phyloP scores from a whole-genome alignment of 2,329 filamentous ascomycete species.

The Fragosphaeria purpurea region DNA sequence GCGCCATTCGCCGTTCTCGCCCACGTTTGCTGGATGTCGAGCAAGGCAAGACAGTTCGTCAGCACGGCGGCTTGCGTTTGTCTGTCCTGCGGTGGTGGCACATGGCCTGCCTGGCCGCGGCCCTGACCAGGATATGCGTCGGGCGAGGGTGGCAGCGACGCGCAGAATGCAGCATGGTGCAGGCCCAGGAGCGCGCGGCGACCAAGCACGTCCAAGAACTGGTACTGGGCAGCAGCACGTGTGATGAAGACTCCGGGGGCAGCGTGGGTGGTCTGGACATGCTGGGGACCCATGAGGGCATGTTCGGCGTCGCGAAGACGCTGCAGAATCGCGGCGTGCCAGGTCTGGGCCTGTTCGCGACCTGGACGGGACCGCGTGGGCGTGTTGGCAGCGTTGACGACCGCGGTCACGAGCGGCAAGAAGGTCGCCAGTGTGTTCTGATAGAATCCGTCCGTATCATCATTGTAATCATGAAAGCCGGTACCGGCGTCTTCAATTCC shows the following conservation, averaged over 20 bases:
- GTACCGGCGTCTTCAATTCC: too few species aligned
- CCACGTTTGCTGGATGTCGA: constrained; percentile 15
- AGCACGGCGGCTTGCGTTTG: constrained; percentile 10
- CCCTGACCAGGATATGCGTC: background rate
- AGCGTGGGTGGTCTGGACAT: too few species aligned
- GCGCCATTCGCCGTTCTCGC: background rate
- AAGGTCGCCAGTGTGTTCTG: constrained; percentile 13
- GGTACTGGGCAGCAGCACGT: constrained; percentile 8
- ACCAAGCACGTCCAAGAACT: constrained; percentile 14
- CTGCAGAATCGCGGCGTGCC: constrained; percentile 21
- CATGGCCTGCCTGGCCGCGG: too few species aligned
- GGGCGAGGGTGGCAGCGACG: background rate
- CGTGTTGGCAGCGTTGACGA: constrained; percentile 16
- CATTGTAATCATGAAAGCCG: background rate
- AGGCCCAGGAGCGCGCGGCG: constrained; percentile 16
- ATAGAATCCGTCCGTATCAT: constrained; percentile 14
- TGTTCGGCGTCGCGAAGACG: constrained; percentile 12
- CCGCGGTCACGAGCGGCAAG: constrained; percentile 13
- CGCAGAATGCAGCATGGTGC: constrained; percentile 13
- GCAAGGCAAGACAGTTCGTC: constrained; percentile 13
- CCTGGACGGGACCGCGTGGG: constrained; percentile 16
- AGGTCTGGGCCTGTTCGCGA: constrained; percentile 30
- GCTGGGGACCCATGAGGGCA: background rate
- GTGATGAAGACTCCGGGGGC: background rate
- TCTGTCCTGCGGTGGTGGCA: too few species aligned